These are phyloP conservation scores for Astragalus glycyphyllos DNA, from an alignment of 306 rosid genomes.

Conservation along the genomic window DNA sequence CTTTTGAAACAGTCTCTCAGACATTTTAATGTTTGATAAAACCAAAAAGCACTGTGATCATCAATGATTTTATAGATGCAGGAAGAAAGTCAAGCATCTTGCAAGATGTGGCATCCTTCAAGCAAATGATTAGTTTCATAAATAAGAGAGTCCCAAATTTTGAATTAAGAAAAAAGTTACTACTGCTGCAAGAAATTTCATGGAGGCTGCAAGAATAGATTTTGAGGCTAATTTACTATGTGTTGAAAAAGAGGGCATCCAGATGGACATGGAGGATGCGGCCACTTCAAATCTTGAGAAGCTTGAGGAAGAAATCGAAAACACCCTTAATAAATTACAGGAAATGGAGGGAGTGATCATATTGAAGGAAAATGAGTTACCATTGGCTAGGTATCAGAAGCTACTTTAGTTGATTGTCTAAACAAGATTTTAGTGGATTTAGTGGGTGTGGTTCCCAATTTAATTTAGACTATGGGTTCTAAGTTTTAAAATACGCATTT, in stretches of 20 bases:
- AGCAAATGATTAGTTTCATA: slow-evolving; percentile 71
- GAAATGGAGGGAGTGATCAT: slow-evolving; percentile 65
- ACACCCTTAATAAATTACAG: slow-evolving; percentile 61
- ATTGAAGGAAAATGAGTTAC: no score
- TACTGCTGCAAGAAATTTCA: slow-evolving; percentile 79
- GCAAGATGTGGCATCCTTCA: slow-evolving; percentile 70
- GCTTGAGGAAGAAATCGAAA: slow-evolving; percentile 68
- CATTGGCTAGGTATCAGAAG: slow-evolving; percentile 73
- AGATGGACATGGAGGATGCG: slow-evolving; percentile 54
- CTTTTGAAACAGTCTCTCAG: no score
- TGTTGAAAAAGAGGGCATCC: slow-evolving; percentile 64
- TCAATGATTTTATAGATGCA: no score
- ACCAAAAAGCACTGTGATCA: no score
- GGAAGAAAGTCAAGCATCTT: slow-evolving; percentile 69
- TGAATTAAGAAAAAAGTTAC: slow-evolving; percentile 82
- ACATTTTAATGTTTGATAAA: no score
- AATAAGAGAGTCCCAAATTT: slow-evolving; percentile 86
- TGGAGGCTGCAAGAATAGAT: slow-evolving; percentile 86
- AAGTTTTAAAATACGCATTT: no score
- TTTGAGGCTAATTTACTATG: slow-evolving; percentile 69
- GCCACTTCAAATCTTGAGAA: slow-evolving; percentile 62
- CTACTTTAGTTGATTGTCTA: slow-evolving; percentile 51
- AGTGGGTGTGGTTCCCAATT: no score
- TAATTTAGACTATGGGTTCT: no score
- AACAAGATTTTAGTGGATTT: slow-evolving; percentile 27